phyloP scores from a whole-genome alignment of 1,139 yeast genomes.

The Geotrichum candidum region DNA sequence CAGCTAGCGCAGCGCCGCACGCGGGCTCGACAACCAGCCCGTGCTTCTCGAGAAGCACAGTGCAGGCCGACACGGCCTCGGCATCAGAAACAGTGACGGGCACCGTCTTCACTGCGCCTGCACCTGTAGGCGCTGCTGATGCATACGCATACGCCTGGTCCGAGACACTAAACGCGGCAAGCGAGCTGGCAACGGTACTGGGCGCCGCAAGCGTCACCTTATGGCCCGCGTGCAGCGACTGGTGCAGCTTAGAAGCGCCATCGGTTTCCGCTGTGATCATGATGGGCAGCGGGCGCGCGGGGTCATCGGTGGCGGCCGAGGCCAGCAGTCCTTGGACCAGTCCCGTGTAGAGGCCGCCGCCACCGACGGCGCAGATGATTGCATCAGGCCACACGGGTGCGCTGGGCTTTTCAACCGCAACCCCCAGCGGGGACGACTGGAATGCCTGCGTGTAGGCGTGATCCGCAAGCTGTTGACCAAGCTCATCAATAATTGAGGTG shows the following conservation, averaged over 20 bases:
- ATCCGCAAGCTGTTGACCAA: constrained; percentile 39
- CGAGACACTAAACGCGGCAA: constrained; percentile 42
- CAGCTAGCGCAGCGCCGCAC: constrained; percentile 64
- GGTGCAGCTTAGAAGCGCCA: constrained; percentile 47
- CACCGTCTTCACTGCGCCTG: not conserved
- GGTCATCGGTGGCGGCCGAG: not conserved
- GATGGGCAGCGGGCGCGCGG: not conserved
- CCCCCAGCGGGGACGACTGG: not conserved
- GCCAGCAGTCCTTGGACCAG: constrained; percentile 23
- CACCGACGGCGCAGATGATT: constrained; percentile 64
- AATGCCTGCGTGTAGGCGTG: constrained; percentile 23
- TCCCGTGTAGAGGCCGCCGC: constrained; percentile 71
- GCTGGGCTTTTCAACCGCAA: constrained; percentile 16
- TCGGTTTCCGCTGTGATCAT: constrained; percentile 42
- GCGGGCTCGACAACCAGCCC: constrained; percentile 62
- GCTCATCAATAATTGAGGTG: constrained; percentile 53
- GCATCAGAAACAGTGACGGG: constrained; percentile 6
- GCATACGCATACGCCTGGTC: constrained; percentile 42
- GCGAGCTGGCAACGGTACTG: constrained; percentile 4
- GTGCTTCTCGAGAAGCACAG: constrained; percentile 46
- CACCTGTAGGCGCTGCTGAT: constrained; percentile 4
- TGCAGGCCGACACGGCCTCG: constrained; percentile 43
- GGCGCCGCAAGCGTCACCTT: constrained; percentile 8
- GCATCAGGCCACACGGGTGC: constrained; percentile 43
- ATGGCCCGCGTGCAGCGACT: constrained; percentile 1